phyloP scores from a whole-genome alignment of 2,329 filamentous ascomycete genomes.

The Penicillium sp. region DNA sequence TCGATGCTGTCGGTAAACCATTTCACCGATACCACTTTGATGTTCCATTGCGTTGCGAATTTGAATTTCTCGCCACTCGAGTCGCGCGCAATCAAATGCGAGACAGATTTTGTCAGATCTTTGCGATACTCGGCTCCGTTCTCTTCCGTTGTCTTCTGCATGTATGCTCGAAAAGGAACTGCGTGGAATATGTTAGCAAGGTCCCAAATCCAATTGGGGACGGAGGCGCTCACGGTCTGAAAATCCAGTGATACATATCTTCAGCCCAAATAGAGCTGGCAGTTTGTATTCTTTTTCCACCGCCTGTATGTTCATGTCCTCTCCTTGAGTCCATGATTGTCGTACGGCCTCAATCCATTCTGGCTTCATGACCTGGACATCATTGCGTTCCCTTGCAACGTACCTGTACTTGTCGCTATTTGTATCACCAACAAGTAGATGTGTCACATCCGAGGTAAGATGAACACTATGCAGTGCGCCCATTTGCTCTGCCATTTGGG shows the following conservation, averaged over 20 bases:
- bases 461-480: constrained; percentile 87
- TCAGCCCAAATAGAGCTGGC: constrained; percentile 53
- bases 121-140: constrained; percentile 84
- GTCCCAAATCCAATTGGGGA: constrained; percentile 8
- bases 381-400: constrained; percentile 83
- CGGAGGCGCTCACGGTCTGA: constrained; percentile 56
- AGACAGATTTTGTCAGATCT: constrained; percentile 82
- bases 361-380: constrained; percentile 80
- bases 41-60: constrained; percentile 79
- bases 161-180: constrained; percentile 67
- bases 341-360: constrained; percentile 82
- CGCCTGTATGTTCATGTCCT: constrained; percentile 69
- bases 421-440: constrained; percentile 86
- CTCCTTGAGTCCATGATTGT: constrained; percentile 76
- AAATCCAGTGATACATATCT: constrained; percentile 70
- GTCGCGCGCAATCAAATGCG: constrained; percentile 79
- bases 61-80: constrained; percentile 87
- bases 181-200: constrained; percentile 11
- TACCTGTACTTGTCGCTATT: constrained; percentile 94
- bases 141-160: constrained; percentile 66
- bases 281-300: constrained; percentile 62
- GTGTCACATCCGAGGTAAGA: constrained; percentile 92
- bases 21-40: constrained; percentile 75
- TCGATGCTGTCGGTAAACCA: constrained; percentile 84
- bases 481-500: constrained; percentile 67